Evolutionary conservation across 768 basidiomycete genomes (phyloP).

Genomic region (Kwoniella pini): DNA sequence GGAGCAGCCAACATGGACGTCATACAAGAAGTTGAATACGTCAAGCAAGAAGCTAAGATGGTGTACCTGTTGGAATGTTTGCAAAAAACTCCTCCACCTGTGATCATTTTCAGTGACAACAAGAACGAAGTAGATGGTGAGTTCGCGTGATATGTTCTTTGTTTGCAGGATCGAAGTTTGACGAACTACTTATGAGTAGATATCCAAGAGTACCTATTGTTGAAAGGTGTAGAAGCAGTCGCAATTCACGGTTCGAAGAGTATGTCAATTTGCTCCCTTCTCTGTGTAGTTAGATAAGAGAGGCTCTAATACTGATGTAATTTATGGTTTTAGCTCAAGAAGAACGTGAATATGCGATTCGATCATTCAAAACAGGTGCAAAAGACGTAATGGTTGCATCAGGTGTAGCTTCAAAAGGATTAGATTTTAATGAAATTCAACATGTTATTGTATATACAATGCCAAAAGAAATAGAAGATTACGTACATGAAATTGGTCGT

Average conservation of each 20-base stretch:
- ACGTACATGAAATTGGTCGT: conserved; percentile 98
- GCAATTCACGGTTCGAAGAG: conserved; percentile 98
- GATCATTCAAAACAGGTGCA: conserved; percentile 92
- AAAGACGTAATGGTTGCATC: conserved; percentile 99
- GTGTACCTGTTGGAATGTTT: conserved; percentile 96
- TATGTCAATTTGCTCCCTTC: conserved; percentile 59
- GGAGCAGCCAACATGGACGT: conserved; percentile 98
- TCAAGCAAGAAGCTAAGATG: conserved; percentile 99
- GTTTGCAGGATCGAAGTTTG: neutral
- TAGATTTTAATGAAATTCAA: conserved; percentile 98
- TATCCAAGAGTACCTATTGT: conserved; percentile 93
- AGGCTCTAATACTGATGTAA: too few species aligned
- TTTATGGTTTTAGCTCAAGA: conserved; percentile 71
- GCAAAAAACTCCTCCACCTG: conserved; percentile 97
- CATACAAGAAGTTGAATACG: conserved; percentile 88
- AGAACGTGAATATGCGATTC: conserved; percentile 98
- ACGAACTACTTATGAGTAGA: conserved; percentile 60
- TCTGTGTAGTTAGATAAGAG: too few species aligned
- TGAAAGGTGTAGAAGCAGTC: conserved; percentile 97
- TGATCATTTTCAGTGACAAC: conserved; percentile 97
- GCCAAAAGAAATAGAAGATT: conserved; percentile 99
- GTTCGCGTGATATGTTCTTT: conserved; percentile 31
- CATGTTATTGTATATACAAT: conserved; percentile 99
- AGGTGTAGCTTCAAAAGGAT: conserved; percentile 93
- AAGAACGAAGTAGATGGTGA: conserved; percentile 99